Base-by-base conservation (phyloP, 176 grass and related monocot species). In the Paspalum vaginatum region DNA sequence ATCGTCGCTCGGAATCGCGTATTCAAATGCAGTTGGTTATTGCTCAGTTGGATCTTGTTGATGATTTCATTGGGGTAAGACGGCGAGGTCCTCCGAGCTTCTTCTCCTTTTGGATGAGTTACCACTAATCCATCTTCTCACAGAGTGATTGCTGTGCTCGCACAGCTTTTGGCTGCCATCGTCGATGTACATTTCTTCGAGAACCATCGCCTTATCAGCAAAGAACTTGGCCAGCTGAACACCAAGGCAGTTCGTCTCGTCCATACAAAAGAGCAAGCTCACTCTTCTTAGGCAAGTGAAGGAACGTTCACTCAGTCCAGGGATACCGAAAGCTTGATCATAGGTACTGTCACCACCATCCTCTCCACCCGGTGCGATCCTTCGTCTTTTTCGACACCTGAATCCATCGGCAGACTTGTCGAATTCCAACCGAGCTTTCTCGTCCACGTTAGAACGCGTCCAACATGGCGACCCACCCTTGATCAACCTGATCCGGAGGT, bases 191-290 rank as follows among this genome's bases (percentile, higher is more conserved):
- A 82, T 50, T 51, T 82, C 46, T 20, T 82, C 32, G 18, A 82
- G 69, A 64, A 73, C 27, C 46, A 26, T 14, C 0, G 57, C 58
- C 7, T 74, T 82, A 9, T 82, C n/a, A 2, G 58, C 13, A 1
- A 82, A 44, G 45, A 82, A 82, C 8, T 73, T 82, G 9, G 56
- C 26, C 4, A 82, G n/a, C 7, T 39, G 46, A 14, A 40, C 58
- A 7, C 37, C 57, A 64, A 74, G 41, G n/a, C 56, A 17, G 20
- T 74, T 39, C 0, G 12, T 16, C 6, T 72, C 5, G 5, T 73
- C 58, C 2, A 17, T 52, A 0, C 0, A 18, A 21, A 73, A 82
- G 2, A 32, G 13, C 57, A 82, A 26, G 11, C 27, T 52, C 20
- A 82, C 69, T 8, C 2, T 63, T 39, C 59, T 24, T 5, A 73